Conservation (phyloP, 305 asterid species). For the Petunia hybrid region DNA sequence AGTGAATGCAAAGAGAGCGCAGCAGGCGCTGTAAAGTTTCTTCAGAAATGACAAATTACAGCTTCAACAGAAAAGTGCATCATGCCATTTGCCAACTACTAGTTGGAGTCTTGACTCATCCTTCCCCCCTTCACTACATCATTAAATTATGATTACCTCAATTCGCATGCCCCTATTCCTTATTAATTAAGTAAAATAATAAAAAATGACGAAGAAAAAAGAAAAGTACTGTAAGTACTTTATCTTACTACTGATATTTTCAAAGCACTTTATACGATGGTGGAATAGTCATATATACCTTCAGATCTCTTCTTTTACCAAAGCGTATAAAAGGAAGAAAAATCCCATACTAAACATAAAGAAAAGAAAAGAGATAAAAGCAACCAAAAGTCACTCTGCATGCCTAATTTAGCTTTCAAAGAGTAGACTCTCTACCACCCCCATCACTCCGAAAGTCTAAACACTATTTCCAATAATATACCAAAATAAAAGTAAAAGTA, state of each 20-base stretch:
- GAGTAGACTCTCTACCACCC: not conserved
- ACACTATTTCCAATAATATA: conserved; percentile 29
- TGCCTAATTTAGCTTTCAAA: conserved; percentile 29
- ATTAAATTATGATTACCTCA: conserved; percentile 31
- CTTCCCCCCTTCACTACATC: not conserved
- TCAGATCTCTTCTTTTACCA: conserved; percentile 37
- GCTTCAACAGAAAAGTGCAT: conserved; percentile 27
- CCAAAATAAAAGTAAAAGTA: conserved; percentile 23
- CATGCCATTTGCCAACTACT: not conserved
- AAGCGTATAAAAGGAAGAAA: conserved; percentile 31
- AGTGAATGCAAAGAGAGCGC: conserved; percentile 14
- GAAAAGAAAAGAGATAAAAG: conserved; percentile 32
- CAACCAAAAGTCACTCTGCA: conserved; percentile 36
- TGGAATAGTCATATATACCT: conserved; percentile 36
- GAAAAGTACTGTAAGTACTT: conserved; percentile 3
- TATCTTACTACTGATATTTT: conserved; percentile 17
- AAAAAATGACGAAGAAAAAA: too few relatives aligned
- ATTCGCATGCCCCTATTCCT: not conserved
- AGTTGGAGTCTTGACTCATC: not conserved
- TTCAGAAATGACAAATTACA: conserved; percentile 33
- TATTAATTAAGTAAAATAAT: not conserved
- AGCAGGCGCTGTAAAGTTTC: conserved; percentile 33
- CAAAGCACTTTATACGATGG: conserved; percentile 29
- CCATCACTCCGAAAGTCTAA: conserved; percentile 29
- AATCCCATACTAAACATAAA: not conserved